These are phyloP conservation scores for Nissolia schottii DNA, from an alignment of 306 rosid genomes.

Conservation along the genomic window DNA sequence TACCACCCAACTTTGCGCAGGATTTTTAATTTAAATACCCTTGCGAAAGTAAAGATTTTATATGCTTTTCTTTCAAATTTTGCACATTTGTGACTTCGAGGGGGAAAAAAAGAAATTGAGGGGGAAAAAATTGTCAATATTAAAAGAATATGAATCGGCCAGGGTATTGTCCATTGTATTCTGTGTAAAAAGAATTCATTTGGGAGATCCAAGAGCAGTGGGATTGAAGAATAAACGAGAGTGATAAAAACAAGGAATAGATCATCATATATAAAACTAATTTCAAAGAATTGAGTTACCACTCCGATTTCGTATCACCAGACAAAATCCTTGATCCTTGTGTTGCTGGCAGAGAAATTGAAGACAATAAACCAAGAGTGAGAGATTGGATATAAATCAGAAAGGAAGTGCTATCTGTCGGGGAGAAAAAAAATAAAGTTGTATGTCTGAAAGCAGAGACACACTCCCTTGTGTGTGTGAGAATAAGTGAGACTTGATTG, in stretches of 20 bases:
- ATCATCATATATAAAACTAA: conserved; percentile 26
- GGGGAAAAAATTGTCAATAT: background rate
- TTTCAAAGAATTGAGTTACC: conserved; percentile 44
- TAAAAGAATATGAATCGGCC: background rate
- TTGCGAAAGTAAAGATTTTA: background rate
- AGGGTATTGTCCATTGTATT: conserved; percentile 6
- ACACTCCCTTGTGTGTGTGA: conserved; percentile 37
- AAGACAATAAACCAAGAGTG: conserved; percentile 26
- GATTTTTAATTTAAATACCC: background rate
- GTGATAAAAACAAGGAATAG: conserved; percentile 30
- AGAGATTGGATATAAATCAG: conserved; percentile 24
- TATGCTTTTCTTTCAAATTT: background rate
- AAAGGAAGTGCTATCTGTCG: conserved; percentile 13
- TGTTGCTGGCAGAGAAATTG: conserved; percentile 28
- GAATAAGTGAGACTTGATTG: conserved; percentile 22
- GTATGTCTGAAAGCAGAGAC: conserved; percentile 33
- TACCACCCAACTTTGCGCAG: background rate
- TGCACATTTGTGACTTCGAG: background rate
- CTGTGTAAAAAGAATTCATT: background rate
- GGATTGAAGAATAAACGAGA: conserved; percentile 34
- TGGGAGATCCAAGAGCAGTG: conserved; percentile 42
- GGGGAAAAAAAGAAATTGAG: background rate
- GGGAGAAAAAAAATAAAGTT: conserved; percentile 22
- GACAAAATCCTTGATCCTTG: conserved; percentile 38
- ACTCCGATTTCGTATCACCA: conserved; percentile 21